Base-by-base conservation (phyloP, 1,284 basidiomycete species). In the Cerioporus squamosus region DNA sequence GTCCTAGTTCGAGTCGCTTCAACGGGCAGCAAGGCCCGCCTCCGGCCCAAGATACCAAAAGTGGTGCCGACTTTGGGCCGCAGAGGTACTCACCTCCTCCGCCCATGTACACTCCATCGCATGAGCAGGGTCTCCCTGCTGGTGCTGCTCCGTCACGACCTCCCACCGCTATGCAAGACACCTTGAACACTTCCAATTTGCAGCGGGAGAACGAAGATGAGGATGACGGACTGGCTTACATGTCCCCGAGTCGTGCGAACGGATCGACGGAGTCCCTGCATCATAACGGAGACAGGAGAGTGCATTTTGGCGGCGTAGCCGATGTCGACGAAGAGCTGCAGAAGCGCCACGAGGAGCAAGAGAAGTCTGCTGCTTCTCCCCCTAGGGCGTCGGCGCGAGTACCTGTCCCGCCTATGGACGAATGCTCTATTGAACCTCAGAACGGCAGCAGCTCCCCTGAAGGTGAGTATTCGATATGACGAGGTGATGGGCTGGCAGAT, bases 181-280 rank as follows among this genome's bases (percentile, higher is more conserved):
- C 43, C 5, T 33, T 45, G 8, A 29, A 15, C 3, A n/a, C 36
- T 40, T 3, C 40, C 3, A 47, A 48, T 10, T 14, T 22, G n/a
- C 22, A 36, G 17, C 42, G 44, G 12, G 59, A 51, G 40, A 42
- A 29, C 8, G 62, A 58, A 7, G 65, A 65, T 3, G 60, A 56
- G 1, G 64, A 68, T 9, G 53, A 64, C 10, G 66, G 62, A 23
- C 67, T 83, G 18, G 79, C 81, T 20, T 83, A 84, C 61, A 79
- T 79, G 77, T 70, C 72, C 2, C 63, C 55, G 9, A 50, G 68
- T 29, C 59, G 65, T 5, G 70, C 71, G 23, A 68, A 70, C 9
- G 71, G 61, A 17, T 59, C 58, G 12, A 61, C 55, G 29, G 63
- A 55, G 40, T 54, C 47, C 10, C 51, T 62, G 22, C 53, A 57